A percentile compares a stretch with the other conserved stretches of the same genome.
Conservation (phyloP, 2,329 filamentous ascomycete genomes). For the Mycosphaerella sp. region DNA sequence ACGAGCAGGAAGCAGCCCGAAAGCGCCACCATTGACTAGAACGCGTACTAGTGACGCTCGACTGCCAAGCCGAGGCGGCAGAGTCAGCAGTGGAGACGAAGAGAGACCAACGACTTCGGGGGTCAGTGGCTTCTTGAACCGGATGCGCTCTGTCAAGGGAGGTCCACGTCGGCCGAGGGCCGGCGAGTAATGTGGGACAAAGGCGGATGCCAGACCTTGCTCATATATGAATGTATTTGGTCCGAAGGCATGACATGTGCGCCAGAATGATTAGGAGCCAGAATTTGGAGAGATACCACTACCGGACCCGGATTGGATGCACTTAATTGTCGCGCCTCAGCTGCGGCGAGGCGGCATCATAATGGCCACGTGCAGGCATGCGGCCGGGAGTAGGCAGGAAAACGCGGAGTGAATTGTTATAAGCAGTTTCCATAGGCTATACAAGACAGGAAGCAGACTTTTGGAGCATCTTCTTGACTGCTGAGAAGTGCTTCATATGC, state of each 20-base stretch:
- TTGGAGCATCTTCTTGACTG: neutral
- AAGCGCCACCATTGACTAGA: constrained; percentile 33
- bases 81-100: constrained; percentile 39
- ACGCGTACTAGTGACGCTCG: constrained; percentile 19
- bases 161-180: constrained; percentile 45
- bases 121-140: constrained; percentile 57
- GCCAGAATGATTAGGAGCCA: neutral
- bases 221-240: neutral
- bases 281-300: constrained; percentile 2
- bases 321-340: neutral
- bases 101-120: constrained; percentile 34
- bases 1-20: constrained; percentile 54
- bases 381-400: constrained; percentile 1
- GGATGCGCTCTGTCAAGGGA: constrained; percentile 78
- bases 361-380: constrained; percentile 6
- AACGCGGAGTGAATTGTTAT: neutral
- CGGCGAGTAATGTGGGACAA: neutral
- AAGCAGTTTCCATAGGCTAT: constrained; percentile 1
- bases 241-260: neutral
- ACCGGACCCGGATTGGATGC: neutral
- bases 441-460: neutral
- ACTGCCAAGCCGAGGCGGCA: constrained; percentile 24
- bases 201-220: neutral
- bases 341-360: neutral
- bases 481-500: neutral